These are phyloP conservation scores for Podospora pseudopauciseta DNA, from an alignment of 495 filamentous ascomycete genomes.

Conservation along the genomic window DNA sequence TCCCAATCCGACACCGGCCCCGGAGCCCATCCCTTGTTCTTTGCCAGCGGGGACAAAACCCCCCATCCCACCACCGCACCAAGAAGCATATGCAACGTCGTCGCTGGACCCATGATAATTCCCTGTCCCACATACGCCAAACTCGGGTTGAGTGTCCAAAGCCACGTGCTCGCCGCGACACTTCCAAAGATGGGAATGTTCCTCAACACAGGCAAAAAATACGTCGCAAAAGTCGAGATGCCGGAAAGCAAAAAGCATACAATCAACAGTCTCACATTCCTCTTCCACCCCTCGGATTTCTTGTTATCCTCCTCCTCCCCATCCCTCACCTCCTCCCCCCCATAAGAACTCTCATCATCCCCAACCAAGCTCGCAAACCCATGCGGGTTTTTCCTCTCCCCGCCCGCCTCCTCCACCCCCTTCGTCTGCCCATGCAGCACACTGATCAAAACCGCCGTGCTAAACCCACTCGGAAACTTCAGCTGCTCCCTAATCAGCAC, in stretches of 20 bases:
- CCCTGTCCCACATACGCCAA: conserved; percentile 89
- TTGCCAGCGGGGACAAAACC: conserved; percentile 83
- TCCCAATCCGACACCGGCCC: conserved; percentile 85
- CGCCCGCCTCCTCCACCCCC: conserved; percentile 14
- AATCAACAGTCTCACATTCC: conserved; percentile 51
- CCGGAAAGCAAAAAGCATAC: conserved; percentile 52
- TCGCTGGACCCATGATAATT: conserved; percentile 87
- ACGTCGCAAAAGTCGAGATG: conserved; percentile 74
- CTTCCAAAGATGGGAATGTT: conserved; percentile 81
- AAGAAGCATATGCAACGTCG: conserved; percentile 92
- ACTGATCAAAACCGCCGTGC: conserved; percentile 87
- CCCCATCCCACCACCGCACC: conserved; percentile 91
- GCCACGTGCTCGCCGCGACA: conserved; percentile 70
- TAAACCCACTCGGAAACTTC: conserved; percentile 91
- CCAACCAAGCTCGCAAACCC: conserved; percentile 33
- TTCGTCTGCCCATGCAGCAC: conserved; percentile 68
- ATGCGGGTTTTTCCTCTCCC: conserved; percentile 7
- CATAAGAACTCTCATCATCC: conserved; percentile 12
- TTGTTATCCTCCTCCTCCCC: conserved; percentile 21
- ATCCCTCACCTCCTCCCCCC: conserved; percentile 2
- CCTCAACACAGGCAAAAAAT: conserved; percentile 83
- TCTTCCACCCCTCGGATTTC: conserved; percentile 43
- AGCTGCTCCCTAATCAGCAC: conserved; percentile 90
- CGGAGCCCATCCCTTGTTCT: conserved; percentile 81
- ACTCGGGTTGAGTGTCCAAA: conserved; percentile 95